Conservation (phyloP, 768 basidiomycete genomes). For the Termitomyces sp. region DNA sequence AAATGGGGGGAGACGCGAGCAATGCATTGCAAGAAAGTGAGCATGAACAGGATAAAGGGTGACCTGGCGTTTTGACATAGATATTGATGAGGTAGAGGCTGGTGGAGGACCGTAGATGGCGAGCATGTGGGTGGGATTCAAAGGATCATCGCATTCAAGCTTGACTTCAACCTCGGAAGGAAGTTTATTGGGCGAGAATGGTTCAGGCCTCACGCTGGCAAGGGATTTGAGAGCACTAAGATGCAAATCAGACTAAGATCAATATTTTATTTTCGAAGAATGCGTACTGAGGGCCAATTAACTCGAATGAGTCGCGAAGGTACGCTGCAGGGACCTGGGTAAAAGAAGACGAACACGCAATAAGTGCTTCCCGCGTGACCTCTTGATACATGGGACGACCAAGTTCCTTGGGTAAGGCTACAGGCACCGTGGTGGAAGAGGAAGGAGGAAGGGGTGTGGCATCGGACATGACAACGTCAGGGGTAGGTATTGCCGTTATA, state of each 20-base stretch:
- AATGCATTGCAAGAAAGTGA: conserved; percentile 63
- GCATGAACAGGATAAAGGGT: conserved; percentile 65
- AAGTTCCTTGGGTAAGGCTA: conserved; percentile 46
- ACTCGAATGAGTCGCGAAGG: conserved; percentile 44
- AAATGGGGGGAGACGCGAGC: conserved; percentile 55
- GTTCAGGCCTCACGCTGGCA: conserved; percentile 25
- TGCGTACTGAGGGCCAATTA: conserved; percentile 38
- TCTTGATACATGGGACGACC: conserved; percentile 43
- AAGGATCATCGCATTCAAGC: conserved; percentile 22
- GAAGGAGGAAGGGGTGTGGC: conserved; percentile 11
- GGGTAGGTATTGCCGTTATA: conserved; percentile 14
- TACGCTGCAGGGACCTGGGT: conserved; percentile 42
- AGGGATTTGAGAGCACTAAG: conserved; percentile 34
- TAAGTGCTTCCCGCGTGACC: conserved; percentile 39
- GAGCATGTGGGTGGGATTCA: conserved; percentile 47
- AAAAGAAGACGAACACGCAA: conserved; percentile 44
- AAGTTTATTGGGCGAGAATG: conserved; percentile 25
- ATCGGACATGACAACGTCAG: conserved; percentile 28
- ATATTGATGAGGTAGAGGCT: conserved; percentile 8
- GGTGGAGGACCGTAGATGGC: conserved; percentile 31
- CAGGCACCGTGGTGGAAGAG: conserved; percentile 20
- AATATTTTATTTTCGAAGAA: conserved; percentile 3
- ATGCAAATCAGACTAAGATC: not conserved
- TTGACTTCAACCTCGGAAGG: conserved; percentile 32
- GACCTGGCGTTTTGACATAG: conserved; percentile 22